Conservation (phyloP, 352 stramenopile species). For the Phytophthora sansomeana region DNA sequence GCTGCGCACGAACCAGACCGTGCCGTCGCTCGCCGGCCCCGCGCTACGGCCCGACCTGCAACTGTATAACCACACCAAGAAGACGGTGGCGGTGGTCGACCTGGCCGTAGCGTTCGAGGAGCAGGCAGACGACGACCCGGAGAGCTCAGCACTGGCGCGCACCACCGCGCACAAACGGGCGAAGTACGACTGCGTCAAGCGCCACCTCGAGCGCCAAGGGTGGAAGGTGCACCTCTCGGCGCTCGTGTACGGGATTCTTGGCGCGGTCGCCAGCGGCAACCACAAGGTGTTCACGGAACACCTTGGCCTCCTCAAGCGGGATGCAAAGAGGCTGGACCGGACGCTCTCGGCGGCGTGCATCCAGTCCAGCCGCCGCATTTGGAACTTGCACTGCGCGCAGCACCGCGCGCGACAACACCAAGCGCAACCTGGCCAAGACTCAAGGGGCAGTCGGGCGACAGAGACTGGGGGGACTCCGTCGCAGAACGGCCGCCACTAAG, state of each 20-base stretch:
- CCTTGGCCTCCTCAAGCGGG: constrained; percentile 11
- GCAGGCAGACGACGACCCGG: neutral
- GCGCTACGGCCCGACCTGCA: constrained; percentile 22
- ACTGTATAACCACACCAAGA: neutral
- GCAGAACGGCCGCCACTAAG: constrained; percentile 3
- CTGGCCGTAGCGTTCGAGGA: constrained; percentile 12
- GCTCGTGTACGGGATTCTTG: constrained; percentile 18
- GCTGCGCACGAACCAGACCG: constrained; percentile 20
- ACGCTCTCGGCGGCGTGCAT: constrained; percentile 7
- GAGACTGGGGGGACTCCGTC: constrained; percentile 21
- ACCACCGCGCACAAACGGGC: neutral
- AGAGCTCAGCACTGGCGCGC: constrained; percentile 1
- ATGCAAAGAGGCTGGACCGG: constrained; percentile 10
- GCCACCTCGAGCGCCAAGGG: constrained; percentile 9
- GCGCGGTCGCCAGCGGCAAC: neutral
- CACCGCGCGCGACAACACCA: constrained; percentile 8
- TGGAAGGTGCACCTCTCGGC: constrained; percentile 17
- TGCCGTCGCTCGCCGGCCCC: neutral
- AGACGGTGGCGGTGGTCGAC: constrained; percentile 6
- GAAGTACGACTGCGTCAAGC: neutral
- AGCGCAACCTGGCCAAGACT: neutral
- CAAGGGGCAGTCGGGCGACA: constrained; percentile 12
- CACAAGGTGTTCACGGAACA: constrained; percentile 4
- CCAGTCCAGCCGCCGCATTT: constrained; percentile 16
- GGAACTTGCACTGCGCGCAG: constrained; percentile 9